phyloP scores from a whole-genome alignment of 2,329 filamentous ascomycete genomes.

The Neoarthrinium moseri region DNA sequence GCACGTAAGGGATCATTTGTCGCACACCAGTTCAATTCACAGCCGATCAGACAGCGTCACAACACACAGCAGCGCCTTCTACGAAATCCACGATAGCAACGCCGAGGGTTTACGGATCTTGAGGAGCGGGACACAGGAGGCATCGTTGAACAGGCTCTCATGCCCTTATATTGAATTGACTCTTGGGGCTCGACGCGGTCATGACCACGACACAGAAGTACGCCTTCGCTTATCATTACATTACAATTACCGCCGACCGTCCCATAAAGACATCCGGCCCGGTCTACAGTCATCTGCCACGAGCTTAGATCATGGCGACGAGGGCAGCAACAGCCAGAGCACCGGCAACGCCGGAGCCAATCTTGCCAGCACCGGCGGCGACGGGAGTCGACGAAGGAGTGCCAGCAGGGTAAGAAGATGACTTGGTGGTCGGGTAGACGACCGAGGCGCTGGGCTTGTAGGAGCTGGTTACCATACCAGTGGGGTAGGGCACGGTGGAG shows the following conservation, averaged over 20 bases:
- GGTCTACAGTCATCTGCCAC: not conserved
- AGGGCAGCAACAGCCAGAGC: not conserved
- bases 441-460: not conserved
- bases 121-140: too few species aligned
- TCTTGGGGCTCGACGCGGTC: not conserved
- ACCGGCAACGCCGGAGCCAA: conserved; percentile 2
- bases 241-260: conserved; percentile 4
- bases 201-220: conserved; percentile 1
- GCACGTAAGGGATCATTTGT: too few species aligned
- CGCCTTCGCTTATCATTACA: conserved; percentile 4
- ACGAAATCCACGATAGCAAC: too few species aligned
- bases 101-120: too few species aligned
- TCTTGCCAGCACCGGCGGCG: conserved; percentile 7
- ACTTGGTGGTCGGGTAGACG: not conserved
- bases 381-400: not conserved
- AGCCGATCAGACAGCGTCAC: too few species aligned
- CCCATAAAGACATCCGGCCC: not conserved
- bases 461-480: not conserved
- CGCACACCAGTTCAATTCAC: too few species aligned
- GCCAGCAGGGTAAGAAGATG: conserved; percentile 2
- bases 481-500: not conserved
- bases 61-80: too few species aligned
- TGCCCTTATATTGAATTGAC: conserved; percentile 4
- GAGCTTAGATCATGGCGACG: conserved; percentile 4
- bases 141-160: too few species aligned